phyloP scores from a whole-genome alignment of 305 asterid genomes.

The Fraxinus ornus region DNA sequence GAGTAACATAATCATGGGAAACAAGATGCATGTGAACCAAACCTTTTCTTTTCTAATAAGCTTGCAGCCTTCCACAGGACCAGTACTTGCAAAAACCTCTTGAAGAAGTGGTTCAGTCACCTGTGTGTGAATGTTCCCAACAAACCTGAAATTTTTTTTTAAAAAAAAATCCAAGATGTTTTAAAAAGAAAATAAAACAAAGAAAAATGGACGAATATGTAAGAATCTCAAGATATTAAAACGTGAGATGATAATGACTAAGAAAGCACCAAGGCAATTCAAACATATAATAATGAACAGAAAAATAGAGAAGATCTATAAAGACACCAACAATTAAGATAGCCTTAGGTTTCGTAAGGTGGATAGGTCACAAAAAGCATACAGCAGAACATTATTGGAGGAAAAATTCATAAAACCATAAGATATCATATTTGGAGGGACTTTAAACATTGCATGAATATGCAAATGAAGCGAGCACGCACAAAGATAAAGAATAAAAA shows the following conservation, averaged over 20 bases:
- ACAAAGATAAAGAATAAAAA: conserved; percentile 10
- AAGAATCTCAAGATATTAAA: conserved; percentile 30
- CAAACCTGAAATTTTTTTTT: conserved; percentile 67
- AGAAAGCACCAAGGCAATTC: conserved; percentile 7
- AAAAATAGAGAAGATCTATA: conserved; percentile 17
- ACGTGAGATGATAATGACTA: conserved; percentile 18
- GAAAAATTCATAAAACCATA: conserved; percentile 1
- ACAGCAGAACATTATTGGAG: neutral
- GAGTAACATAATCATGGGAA: conserved; percentile 9
- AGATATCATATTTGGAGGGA: neutral
- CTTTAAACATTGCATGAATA: neutral
- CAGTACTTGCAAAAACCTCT: conserved; percentile 81
- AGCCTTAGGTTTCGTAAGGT: neutral
- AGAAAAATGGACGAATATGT: conserved; percentile 21
- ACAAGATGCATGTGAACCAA: conserved; percentile 3
- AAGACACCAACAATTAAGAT: neutral
- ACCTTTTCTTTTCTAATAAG: conserved; percentile 93
- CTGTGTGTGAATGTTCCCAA: conserved; percentile 78
- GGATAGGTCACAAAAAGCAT: conserved; percentile 3
- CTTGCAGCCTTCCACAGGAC: conserved; percentile 89
- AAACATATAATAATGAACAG: conserved; percentile 2
- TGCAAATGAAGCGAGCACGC: conserved; percentile 10
- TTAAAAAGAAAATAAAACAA: conserved; percentile 25
- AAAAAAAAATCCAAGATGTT: conserved; percentile 28
- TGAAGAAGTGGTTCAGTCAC: conserved; percentile 89